Base-by-base conservation (phyloP, 2,329 filamentous ascomycete genomes). In the Thelonectria discophora region DNA sequence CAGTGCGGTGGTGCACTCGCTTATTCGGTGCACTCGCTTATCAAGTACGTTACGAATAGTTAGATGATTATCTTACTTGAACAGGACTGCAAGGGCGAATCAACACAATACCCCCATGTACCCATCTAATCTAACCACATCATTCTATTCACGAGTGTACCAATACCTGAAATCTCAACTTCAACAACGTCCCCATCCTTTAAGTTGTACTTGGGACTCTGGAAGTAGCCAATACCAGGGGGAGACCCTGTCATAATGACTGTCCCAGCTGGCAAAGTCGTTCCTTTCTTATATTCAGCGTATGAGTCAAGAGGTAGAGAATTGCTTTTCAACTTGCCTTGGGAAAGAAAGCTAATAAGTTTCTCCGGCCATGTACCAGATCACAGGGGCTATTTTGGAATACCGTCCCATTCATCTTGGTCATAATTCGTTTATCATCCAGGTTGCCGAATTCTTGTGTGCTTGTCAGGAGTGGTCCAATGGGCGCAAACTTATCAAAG, bases 401-500 rank as follows among this genome's bases (percentile, higher is more conserved):
- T 8, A 54, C 18, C n/a, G 45, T 17, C 17, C 27, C 27, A 43
- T 54, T 54, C 1, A 54, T 40, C 6, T 27, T 32, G 21, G 51
- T 54, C 7, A 32, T 6, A 24, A 24, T 24, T 24, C 21, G 21
- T 24, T 46, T 27, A 45, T 11, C 20, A 5, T 6, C 2, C 2
- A 32, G 11, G 40, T 13, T 45, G 27, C 13, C 51, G n/a, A 49
- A 34, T 10, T 34, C 27, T n/a, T 49, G 27, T 10, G 24, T 27
- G 47, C 47, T 49, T n/a, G 34, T 49, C 47, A 49, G 34, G 13
- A 30, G 17, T 3, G 51, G 51, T 1, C 51, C 51, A 45, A 54
- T 34, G 8, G 51, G 51, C 5, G 51, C 51, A 37, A 54, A 54
- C 2, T 48, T 48, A 21, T 56, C 53, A 43, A 56, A 56, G 6